Conservation (phyloP, 2,329 filamentous ascomycete genomes). For the Aspergillus sp. region DNA sequence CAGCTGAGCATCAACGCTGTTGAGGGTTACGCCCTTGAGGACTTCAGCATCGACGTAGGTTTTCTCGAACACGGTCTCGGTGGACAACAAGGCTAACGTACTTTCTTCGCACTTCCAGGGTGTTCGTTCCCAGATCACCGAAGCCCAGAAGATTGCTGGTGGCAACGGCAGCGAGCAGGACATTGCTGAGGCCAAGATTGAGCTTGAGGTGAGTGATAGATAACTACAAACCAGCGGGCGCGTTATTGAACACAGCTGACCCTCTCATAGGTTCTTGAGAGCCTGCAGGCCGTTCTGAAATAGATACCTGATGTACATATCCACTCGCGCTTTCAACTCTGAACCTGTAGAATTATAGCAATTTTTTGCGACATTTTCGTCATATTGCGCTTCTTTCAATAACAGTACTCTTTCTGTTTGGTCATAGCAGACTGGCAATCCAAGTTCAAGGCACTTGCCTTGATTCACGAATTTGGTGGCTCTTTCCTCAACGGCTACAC, state of each 20-base stretch:
- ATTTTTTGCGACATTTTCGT: conserved; percentile 24
- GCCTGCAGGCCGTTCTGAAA: conserved; percentile 50
- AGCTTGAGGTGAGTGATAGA: conserved; percentile 75
- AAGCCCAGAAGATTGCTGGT: conserved; percentile 91
- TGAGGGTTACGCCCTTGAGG: conserved; percentile 90
- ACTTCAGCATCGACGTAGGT: conserved; percentile 82
- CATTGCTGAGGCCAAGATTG: conserved; percentile 98
- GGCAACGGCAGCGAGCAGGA: conserved; percentile 94
- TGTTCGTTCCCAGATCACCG: conserved; percentile 83
- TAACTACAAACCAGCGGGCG: neutral
- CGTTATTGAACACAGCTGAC: conserved; percentile 8
- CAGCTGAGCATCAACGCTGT: conserved; percentile 96
- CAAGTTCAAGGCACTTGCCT: neutral
- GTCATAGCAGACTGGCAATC: too few relatives aligned
- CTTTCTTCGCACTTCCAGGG: conserved; percentile 48
- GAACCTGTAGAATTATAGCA: conserved; percentile 45
- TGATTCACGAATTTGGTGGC: neutral
- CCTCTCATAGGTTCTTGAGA: conserved; percentile 47
- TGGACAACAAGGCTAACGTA: conserved; percentile 4
- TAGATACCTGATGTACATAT: conserved; percentile 46
- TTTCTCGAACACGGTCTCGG: neutral
- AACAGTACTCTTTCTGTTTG: neutral
- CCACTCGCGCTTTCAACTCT: conserved; percentile 30
- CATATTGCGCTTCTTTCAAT: neutral
- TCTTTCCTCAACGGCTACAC: conserved; percentile 6